Percentiles rank a stretch among this genome's conserved stretches.
phyloP scores from a whole-genome alignment of 1,284 basidiomycete genomes.

The Tilletia indica region DNA sequence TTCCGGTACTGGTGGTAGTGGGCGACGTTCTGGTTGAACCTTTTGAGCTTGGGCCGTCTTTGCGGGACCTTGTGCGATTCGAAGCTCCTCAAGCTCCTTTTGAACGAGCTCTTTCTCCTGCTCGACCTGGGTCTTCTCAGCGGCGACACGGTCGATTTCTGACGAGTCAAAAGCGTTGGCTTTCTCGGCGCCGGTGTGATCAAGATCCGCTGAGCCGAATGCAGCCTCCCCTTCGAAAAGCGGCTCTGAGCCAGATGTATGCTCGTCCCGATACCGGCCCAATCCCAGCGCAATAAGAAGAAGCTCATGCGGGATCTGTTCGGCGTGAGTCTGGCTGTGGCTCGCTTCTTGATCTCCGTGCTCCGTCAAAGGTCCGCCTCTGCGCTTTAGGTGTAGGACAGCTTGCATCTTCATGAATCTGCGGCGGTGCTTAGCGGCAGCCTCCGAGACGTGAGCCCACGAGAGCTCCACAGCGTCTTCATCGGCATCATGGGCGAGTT shows the following conservation, averaged over 20 bases:
- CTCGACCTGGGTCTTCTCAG: slow-evolving; percentile 5
- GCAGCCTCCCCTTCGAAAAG: slow-evolving; percentile 45
- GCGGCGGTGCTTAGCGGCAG: slow-evolving; percentile 13
- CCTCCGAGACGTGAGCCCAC: slow-evolving; percentile 23
- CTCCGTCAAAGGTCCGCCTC: slow-evolving; percentile 25
- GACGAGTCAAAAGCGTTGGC: background rate
- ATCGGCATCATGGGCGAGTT: slow-evolving; percentile 37
- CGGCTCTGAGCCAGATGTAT: slow-evolving; percentile 34
- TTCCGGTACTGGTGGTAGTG: background rate
- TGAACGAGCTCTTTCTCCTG: slow-evolving; percentile 1
- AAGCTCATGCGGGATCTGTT: slow-evolving; percentile 36
- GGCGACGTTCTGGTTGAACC: background rate
- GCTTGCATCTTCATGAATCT: background rate
- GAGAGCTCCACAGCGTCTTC: slow-evolving; percentile 25
- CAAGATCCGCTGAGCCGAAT: slow-evolving; percentile 32
- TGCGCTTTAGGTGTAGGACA: slow-evolving; percentile 21
- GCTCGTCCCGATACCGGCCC: slow-evolving; percentile 43
- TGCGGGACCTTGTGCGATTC: slow-evolving; percentile 13
- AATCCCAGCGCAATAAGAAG: slow-evolving; percentile 45
- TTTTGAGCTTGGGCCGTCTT: background rate
- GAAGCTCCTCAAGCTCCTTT: slow-evolving; percentile 13
- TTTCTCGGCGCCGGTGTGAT: background rate
- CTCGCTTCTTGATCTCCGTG: slow-evolving; percentile 29
- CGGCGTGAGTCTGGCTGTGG: background rate
- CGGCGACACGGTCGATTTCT: background rate